Evolutionary conservation across 345 rosid genomes (phyloP), one percentile per base, ranked within the genome.

Genomic region (Raphanus sativus): DNA sequence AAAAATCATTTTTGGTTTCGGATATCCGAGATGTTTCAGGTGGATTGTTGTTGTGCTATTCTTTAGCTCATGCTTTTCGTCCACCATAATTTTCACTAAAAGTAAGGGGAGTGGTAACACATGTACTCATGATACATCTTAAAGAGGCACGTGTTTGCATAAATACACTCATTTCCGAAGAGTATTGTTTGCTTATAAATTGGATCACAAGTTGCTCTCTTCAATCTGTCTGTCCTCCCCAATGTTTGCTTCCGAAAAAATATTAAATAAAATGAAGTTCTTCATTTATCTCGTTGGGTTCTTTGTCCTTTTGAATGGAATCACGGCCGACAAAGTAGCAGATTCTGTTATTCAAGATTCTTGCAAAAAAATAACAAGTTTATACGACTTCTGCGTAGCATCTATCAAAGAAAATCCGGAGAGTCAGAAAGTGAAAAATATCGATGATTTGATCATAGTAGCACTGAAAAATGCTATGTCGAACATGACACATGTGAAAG

Each of bases 381-480:
- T 4, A 76, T 10, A 68, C 73, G 0, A 82, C 85, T 6, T 88
- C n/a, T 42, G 87, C 33, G 56, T 83, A 24, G 62, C 76, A 4
- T 59, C 36, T 24, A 33, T 88, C 0, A 70, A 78, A 69, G 66
- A 55, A 45, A 77, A 77, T 15, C 81, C 86, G 4, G 67, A 66
- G 13, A 75, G 72, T 77, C 69, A 70, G 42, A 83, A 62, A 0
- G 77, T 79, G n/a, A 65, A 40, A 56, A 78, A 55, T 67, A 24
- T 60, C 6, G 66, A 70, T 15, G 85, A 69, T 2, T 16, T 86
- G 30, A 69, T 13, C 11, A 8, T 10, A 1, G 16, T 85, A 26
- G 58, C 80, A 7, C 54, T 74, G 0, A 50, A 69, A 0, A 58
- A 64, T 0, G 75, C 82, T 30, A 40, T 66, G 2, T 36, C 76